Evolutionary conservation across 2,329 filamentous ascomycete genomes (phyloP).

Genomic region (Neospermospora avenae): DNA sequence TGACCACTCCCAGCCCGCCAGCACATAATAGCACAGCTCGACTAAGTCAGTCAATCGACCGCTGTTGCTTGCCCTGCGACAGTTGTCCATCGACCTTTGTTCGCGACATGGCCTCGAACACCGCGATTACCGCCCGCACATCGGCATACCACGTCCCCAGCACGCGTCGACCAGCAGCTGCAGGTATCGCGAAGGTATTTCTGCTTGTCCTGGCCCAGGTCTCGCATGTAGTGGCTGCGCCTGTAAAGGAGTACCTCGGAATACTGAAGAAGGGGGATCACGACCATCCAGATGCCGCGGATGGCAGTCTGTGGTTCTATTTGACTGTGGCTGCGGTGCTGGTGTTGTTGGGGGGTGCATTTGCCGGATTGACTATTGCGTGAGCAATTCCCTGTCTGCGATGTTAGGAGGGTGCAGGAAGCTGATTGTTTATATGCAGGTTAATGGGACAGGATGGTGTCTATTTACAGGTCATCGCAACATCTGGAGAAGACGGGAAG

Average conservation of each 20-base stretch:
- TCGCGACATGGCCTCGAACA: slow-evolving; percentile 25
- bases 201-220: slow-evolving; percentile 46
- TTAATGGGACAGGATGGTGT: slow-evolving; percentile 75
- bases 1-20: not conserved
- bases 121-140: slow-evolving; percentile 14
- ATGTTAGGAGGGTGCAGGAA: not conserved
- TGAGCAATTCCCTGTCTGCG: slow-evolving; percentile 41
- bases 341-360: slow-evolving; percentile 85
- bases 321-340: slow-evolving; percentile 73
- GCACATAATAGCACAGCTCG: not conserved
- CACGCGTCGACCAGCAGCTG: slow-evolving; percentile 45
- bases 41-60: not conserved
- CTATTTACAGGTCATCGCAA: slow-evolving; percentile 90
- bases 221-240: slow-evolving; percentile 33
- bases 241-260: slow-evolving; percentile 38
- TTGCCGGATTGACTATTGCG: slow-evolving; percentile 91
- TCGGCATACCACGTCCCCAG: slow-evolving; percentile 36
- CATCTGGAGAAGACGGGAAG: slow-evolving; percentile 77
- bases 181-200: slow-evolving; percentile 51
- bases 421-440: slow-evolving; percentile 21
- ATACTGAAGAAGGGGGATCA: slow-evolving; percentile 46
- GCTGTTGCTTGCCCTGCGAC: slow-evolving; percentile 2
- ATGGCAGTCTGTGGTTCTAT: slow-evolving; percentile 75
- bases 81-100: slow-evolving; percentile 1
- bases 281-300: slow-evolving; percentile 48